Conservation (phyloP, 108 stramenopile species). For the Nitzschia sp. region DNA sequence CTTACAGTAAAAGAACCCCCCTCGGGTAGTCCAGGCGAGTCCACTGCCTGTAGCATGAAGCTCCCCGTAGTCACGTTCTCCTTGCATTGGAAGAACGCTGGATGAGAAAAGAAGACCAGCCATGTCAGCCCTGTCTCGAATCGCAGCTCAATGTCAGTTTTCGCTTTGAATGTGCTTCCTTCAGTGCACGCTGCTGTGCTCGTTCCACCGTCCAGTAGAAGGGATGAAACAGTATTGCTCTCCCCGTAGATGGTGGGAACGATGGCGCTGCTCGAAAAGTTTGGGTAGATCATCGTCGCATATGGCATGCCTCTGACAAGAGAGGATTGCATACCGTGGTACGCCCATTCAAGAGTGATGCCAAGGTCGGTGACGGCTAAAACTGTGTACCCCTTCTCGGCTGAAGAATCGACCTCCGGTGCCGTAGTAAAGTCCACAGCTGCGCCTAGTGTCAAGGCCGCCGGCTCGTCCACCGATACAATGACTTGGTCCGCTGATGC, state of each 20-base stretch:
- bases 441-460: constrained; percentile 76
- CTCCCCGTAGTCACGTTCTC: constrained; percentile 29
- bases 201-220: constrained; percentile 25
- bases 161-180: constrained; percentile 34
- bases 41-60: constrained; percentile 34
- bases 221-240: constrained; percentile 16
- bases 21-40: background rate
- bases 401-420: background rate
- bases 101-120: constrained; percentile 85
- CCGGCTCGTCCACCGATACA: constrained; percentile 43
- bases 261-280: background rate
- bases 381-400: constrained; percentile 28
- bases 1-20: constrained; percentile 22
- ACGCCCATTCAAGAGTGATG: constrained; percentile 59
- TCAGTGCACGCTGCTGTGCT: constrained; percentile 14
- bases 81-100: constrained; percentile 54
- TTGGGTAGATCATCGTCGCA: constrained; percentile 68
- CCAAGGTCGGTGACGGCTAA: constrained; percentile 39
- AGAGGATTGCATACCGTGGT: constrained; percentile 31
- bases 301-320: constrained; percentile 87
- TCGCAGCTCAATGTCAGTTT: constrained; percentile 54
- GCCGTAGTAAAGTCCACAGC: background rate
- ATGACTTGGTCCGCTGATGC: constrained; percentile 46
- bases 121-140: constrained; percentile 81
- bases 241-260: constrained; percentile 53